Conservation (phyloP, 208 protist genomes). For the Trypanosoma avium region DNA sequence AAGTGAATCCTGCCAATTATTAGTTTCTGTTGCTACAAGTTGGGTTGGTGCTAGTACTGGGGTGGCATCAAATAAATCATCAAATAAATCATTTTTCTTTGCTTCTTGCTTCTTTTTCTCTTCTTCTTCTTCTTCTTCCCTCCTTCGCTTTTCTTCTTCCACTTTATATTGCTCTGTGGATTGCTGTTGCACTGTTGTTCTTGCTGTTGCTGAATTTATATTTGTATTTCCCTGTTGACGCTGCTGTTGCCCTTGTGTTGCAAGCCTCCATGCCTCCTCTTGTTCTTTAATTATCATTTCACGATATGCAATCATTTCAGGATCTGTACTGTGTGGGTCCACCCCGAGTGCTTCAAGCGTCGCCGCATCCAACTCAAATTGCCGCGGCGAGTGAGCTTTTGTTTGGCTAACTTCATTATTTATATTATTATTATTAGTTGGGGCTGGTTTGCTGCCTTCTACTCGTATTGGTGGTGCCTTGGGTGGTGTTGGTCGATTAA, state of each 20-base stretch:
- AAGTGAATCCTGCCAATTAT: slow-evolving; percentile 24
- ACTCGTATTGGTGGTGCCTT: slow-evolving; percentile 50
- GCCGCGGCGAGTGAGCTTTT: not conserved
- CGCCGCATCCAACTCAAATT: slow-evolving; percentile 34
- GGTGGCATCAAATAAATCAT: slow-evolving; percentile 69
- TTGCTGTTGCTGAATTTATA: not conserved
- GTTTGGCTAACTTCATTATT: no score
- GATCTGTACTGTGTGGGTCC: slow-evolving; percentile 46
- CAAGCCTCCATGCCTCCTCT: slow-evolving; percentile 56
- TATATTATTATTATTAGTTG: no score
- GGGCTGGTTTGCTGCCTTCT: no score
- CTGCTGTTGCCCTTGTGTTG: slow-evolving; percentile 26
- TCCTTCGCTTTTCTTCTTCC: not conserved
- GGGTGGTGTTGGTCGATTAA: slow-evolving; percentile 50
- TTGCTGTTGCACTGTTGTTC: not conserved
- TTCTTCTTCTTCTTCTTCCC: not conserved
- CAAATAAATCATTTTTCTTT: slow-evolving; percentile 57
- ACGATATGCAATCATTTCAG: slow-evolving; percentile 52
- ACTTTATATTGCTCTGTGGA: not conserved
- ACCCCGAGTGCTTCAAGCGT: slow-evolving; percentile 62
- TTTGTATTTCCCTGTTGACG: slow-evolving; percentile 5
- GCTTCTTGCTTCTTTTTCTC: not conserved
- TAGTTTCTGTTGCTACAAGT: not conserved
- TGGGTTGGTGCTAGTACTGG: slow-evolving; percentile 1
- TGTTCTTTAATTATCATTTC: slow-evolving; percentile 70